Evolutionary conservation across 2,329 filamentous ascomycete species (phyloP).

Genomic region (Penicillium frequentans): DNA sequence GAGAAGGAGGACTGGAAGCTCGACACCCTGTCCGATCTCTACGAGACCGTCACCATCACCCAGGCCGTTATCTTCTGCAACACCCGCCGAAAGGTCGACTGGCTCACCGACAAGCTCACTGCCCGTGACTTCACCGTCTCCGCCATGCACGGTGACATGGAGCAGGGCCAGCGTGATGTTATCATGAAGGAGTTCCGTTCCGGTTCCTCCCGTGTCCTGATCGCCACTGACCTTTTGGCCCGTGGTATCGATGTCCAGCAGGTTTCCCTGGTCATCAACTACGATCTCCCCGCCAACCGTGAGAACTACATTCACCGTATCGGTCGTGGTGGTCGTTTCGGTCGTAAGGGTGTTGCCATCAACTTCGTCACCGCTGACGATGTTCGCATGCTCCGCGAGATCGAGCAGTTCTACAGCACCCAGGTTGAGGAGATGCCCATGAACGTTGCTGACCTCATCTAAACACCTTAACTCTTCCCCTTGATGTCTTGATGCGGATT

Average conservation of each 20-base stretch:
- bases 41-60: slow-evolving; percentile 97
- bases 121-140: slow-evolving; percentile 98
- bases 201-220: slow-evolving; percentile 92
- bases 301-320: slow-evolving; percentile 99
- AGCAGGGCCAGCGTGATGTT: slow-evolving; percentile 94
- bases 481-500: slow-evolving; percentile 38
- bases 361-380: slow-evolving; percentile 99
- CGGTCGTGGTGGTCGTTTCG: slow-evolving; percentile 90
- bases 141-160: slow-evolving; percentile 99
- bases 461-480: slow-evolving; percentile 29
- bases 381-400: slow-evolving; percentile 94
- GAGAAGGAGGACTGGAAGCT: slow-evolving; percentile 99
- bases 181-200: slow-evolving; percentile 99
- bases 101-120: slow-evolving; percentile 98
- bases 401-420: slow-evolving; percentile 94
- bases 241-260: slow-evolving; percentile 99
- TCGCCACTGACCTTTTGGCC: slow-evolving; percentile 97
- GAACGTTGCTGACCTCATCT: slow-evolving; percentile 69
- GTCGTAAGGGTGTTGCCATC: slow-evolving; percentile 97
- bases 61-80: slow-evolving; percentile 99
- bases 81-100: slow-evolving; percentile 97
- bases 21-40: slow-evolving; percentile 95
- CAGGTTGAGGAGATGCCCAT: slow-evolving; percentile 99
- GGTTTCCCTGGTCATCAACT: slow-evolving; percentile 98
- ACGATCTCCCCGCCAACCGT: slow-evolving; percentile 95